Evolutionary conservation across 2,329 filamentous ascomycete species (phyloP).

Genomic region (Phaeosphaeria sp.): DNA sequence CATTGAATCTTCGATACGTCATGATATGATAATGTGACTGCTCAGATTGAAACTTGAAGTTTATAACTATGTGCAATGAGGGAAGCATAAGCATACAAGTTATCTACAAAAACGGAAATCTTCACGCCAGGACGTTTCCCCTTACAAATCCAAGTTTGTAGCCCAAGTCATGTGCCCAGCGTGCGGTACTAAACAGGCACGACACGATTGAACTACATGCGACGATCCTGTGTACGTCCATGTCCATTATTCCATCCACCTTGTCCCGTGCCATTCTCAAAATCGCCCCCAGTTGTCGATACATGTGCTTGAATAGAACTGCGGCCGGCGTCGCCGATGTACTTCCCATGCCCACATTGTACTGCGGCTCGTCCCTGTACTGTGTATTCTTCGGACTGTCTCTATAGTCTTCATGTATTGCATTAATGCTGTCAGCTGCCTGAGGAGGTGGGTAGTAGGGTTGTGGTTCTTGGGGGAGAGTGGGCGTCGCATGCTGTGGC

Average conservation of each 20-base stretch:
- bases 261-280: no score
- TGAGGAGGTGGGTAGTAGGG: constrained; percentile 4
- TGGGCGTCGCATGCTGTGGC: not conserved
- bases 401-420: not conserved
- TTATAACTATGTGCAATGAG: not conserved
- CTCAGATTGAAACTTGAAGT: not conserved
- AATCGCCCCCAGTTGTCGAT: not conserved
- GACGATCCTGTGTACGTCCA: not conserved
- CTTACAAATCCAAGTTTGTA: not conserved
- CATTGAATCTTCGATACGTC: not conserved
- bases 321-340: not conserved
- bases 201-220: not conserved
- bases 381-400: not conserved
- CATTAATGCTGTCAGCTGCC: not conserved
- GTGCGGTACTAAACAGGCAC: no score
- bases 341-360: not conserved
- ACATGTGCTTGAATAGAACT: not conserved
- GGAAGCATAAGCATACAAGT: not conserved
- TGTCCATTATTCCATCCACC: not conserved
- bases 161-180: no score
- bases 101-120: not conserved
- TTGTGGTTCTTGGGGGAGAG: not conserved
- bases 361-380: not conserved
- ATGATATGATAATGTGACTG: not conserved
- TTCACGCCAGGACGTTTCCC: not conserved